Evolutionary conservation across 371 early-diverging fungal species (phyloP).

Genomic region (Mucor velutinosus): DNA sequence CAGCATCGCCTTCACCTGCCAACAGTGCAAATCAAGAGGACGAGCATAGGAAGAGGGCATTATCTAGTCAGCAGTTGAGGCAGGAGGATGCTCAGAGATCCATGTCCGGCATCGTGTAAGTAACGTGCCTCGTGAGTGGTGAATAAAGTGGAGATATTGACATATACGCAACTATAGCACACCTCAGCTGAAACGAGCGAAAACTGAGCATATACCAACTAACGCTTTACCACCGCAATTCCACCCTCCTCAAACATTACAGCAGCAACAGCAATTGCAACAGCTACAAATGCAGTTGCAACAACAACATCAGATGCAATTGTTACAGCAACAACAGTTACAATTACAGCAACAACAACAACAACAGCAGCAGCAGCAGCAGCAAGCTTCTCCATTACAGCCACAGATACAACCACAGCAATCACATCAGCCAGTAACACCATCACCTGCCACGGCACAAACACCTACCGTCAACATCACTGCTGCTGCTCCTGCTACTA

Average conservation of each 20-base stretch:
- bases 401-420: slow-evolving; percentile 7
- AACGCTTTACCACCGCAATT: neutral
- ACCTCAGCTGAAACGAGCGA: slow-evolving; percentile 23
- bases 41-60: slow-evolving; percentile 9
- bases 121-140: neutral
- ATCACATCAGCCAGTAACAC: slow-evolving; percentile 12
- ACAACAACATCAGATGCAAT: neutral
- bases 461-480: slow-evolving; percentile 6
- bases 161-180: neutral
- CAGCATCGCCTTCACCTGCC: neutral
- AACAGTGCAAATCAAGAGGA: neutral
- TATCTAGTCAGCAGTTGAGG: slow-evolving; percentile 1
- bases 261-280: slow-evolving; percentile 21
- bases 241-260: slow-evolving; percentile 15
- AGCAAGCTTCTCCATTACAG: neutral
- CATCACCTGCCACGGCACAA: neutral
- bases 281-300: slow-evolving; percentile 15
- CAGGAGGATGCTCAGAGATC: slow-evolving; percentile 31
- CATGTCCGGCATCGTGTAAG: slow-evolving; percentile 40
- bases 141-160: neutral
- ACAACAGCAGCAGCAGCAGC: slow-evolving; percentile 12
- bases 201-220: slow-evolving; percentile 20
- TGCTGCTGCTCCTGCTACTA: neutral
- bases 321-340: neutral
- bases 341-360: slow-evolving; percentile 13